Conservation (phyloP, 2,329 filamentous ascomycete species). For the Hypoxylon sp. region DNA sequence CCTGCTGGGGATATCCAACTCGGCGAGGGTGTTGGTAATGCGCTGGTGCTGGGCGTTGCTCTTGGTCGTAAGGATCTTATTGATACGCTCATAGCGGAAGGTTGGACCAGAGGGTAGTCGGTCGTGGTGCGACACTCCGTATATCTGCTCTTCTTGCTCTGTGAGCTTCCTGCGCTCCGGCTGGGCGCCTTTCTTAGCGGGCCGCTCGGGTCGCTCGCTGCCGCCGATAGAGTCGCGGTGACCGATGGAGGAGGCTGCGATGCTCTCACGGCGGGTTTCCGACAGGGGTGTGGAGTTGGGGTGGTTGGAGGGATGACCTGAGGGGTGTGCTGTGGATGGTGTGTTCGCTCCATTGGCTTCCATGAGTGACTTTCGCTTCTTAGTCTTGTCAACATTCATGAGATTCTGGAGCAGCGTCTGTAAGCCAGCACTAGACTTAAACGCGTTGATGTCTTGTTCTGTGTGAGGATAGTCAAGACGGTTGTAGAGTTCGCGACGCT, state of each 20-base stretch:
- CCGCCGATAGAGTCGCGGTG: constrained; percentile 64
- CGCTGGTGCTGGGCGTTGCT: constrained; percentile 81
- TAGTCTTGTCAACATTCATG: constrained; percentile 85
- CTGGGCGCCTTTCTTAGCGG: constrained; percentile 65
- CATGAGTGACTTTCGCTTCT: constrained; percentile 83
- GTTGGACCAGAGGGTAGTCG: constrained; percentile 87
- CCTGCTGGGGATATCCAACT: constrained; percentile 78
- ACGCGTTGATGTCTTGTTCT: constrained; percentile 79
- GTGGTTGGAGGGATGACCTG: constrained; percentile 44
- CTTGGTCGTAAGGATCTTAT: constrained; percentile 84
- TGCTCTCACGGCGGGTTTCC: constrained; percentile 67
- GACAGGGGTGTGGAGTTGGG: constrained; percentile 57
- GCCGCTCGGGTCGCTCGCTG: constrained; percentile 58
- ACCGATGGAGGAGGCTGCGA: constrained; percentile 60
- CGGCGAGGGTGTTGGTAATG: constrained; percentile 78
- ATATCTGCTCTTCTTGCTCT: constrained; percentile 81
- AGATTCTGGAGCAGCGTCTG: constrained; percentile 86
- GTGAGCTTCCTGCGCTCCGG: constrained; percentile 78
- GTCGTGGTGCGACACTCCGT: constrained; percentile 88
- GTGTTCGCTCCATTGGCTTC: constrained; percentile 70
- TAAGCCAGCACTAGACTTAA: constrained; percentile 85
- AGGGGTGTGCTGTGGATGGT: constrained; percentile 56
- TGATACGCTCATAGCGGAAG: constrained; percentile 88
- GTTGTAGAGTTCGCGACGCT: constrained; percentile 88
- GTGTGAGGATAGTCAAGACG: constrained; percentile 85